Conservation (phyloP, 2,329 filamentous ascomycete genomes). For the Phoma sp. region DNA sequence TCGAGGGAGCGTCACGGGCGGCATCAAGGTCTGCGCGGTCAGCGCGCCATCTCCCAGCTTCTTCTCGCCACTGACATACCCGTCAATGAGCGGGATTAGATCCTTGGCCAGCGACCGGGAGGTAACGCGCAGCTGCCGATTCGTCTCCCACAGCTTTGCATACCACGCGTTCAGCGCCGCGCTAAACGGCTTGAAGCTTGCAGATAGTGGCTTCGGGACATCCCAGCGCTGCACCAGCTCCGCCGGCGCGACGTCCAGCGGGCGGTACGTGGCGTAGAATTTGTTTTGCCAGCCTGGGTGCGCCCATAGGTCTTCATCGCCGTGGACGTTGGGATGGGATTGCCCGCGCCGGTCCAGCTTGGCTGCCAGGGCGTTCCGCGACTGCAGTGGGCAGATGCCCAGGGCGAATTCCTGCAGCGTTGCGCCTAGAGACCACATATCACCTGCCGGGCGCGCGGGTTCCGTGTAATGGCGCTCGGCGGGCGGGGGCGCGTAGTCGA, state of each 20-base stretch:
- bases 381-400: slow-evolving; percentile 11
- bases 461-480: slow-evolving; percentile 1
- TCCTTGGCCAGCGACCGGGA: neutral
- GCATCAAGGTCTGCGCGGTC: neutral
- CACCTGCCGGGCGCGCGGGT: slow-evolving; percentile 17
- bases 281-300: neutral
- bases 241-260: neutral
- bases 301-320: neutral
- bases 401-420: slow-evolving; percentile 30
- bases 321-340: neutral
- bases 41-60: neutral
- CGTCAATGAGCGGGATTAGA: neutral
- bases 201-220: neutral
- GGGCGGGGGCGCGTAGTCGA: slow-evolving; percentile 21
- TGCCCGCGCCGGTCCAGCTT: neutral
- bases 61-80: neutral
- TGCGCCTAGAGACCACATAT: slow-evolving; percentile 33
- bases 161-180: neutral
- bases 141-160: neutral
- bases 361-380: neutral
- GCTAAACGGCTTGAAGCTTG: neutral
- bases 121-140: neutral
- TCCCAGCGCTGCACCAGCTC: neutral
- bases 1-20: neutral
- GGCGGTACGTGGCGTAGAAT: neutral